Base-by-base conservation (phyloP, 2,329 filamentous ascomycete genomes). In the Fusarium hainanense region DNA sequence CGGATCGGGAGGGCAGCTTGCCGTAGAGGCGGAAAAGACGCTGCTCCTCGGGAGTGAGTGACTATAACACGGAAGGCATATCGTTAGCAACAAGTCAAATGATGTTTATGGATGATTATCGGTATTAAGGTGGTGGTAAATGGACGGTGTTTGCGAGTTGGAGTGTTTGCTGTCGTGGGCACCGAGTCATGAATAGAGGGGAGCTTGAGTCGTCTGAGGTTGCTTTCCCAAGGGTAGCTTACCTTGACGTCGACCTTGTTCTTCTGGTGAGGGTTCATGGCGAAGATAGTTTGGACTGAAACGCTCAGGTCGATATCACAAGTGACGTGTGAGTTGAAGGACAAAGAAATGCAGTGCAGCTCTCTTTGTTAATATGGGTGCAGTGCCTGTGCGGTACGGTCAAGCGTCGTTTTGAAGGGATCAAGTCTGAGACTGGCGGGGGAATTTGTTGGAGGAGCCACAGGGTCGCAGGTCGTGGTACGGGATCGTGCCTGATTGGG, bases 161-260 rank as follows among this genome's bases (percentile, higher is more conserved):
- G 37, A 32, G 14, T 37, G 28, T 46, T 32, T 34, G 58, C 12
- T 48, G 56, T 64, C 47, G 30, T 21, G 40, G 59, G 42, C 23
- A 59, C 58, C 43, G 68, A 69, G 60, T 62, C 64, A 71, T 58
- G 52, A 52, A 58, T 37, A 43, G 46, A 63, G 34, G 60, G 62
- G 56, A 67, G 46, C 52, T 54, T 47, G 57, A 68, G 48, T 54
- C 58, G 57, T 59, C 60, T 66, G 61, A 67, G 60, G 64, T 52
- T 66, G 66, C 50, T 63, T 48, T 71, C 55, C 52, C 28, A 52
- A 59, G 59, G 55, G 69, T 63, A 46, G 88, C 93, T 85, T 85
- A 98, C 96, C 86, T 88, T 94, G 83, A 98, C 88, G 83, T 99
- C 96, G 77, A 98, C 88, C 87, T 99, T 98, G 88, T 98, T 98